Percentiles rank a stretch among this genome's conserved stretches.
phyloP scores from a whole-genome alignment of 2,329 filamentous ascomycete genomes.

The Parastagonospora nodorum region DNA sequence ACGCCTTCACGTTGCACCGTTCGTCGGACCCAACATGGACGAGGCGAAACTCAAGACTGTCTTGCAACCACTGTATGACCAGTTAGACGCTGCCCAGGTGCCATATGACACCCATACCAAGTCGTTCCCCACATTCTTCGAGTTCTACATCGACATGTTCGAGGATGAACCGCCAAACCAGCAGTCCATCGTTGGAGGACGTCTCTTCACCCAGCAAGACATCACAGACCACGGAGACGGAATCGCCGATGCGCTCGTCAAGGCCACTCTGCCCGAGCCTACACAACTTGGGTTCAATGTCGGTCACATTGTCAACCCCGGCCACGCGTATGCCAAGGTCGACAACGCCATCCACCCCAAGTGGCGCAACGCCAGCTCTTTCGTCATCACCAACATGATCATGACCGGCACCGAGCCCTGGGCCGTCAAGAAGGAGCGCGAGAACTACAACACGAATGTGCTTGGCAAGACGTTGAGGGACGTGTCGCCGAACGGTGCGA shows the following conservation, averaged over 20 bases:
- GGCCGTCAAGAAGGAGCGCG: conserved; percentile 33
- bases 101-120: conserved; percentile 36
- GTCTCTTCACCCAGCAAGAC: conserved; percentile 38
- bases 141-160: conserved; percentile 45
- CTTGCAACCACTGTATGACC: conserved; percentile 33
- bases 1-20: conserved; percentile 38
- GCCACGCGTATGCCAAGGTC: conserved; percentile 28
- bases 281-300: conserved; percentile 33
- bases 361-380: conserved; percentile 44
- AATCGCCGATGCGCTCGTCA: conserved; percentile 33
- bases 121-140: conserved; percentile 43
- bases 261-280: conserved; percentile 26
- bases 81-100: conserved; percentile 36
- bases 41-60: conserved; percentile 29
- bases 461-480: conserved; percentile 36
- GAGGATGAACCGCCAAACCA: conserved; percentile 39
- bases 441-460: conserved; percentile 37
- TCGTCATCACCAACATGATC: conserved; percentile 41
- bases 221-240: conserved; percentile 27
- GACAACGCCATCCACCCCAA: conserved; percentile 43
- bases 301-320: conserved; percentile 44
- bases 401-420: conserved; percentile 38
- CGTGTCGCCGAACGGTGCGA: conserved; percentile 37
- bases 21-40: conserved; percentile 41
- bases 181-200: conserved; percentile 39